Percentiles rank a stretch among this genome's conserved stretches.
Evolutionary conservation across 2,329 filamentous ascomycete genomes (phyloP).

Genomic region (Trichoderma polysporum): DNA sequence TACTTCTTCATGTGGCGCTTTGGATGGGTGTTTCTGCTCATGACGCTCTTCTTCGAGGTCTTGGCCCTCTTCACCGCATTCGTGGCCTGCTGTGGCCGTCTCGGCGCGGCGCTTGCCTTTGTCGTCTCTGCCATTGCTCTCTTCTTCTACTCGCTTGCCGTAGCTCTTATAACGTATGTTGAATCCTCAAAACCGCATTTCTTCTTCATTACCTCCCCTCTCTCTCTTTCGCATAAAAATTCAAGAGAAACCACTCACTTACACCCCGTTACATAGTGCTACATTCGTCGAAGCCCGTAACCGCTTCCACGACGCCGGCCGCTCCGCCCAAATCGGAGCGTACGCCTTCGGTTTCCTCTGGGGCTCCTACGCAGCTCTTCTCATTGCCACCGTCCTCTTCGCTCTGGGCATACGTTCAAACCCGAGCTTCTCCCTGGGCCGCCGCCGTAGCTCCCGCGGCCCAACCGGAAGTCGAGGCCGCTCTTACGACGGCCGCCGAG

Average conservation of each 20-base stretch:
- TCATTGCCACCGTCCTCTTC: constrained; percentile 68
- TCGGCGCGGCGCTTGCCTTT: constrained; percentile 67
- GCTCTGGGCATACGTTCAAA: constrained; percentile 58
- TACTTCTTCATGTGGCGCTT: constrained; percentile 90
- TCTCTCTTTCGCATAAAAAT: neutral
- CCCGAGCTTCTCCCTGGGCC: constrained; percentile 36
- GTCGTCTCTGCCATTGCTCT: constrained; percentile 58
- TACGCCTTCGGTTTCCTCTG: constrained; percentile 78
- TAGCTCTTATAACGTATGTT: constrained; percentile 74
- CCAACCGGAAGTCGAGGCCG: constrained; percentile 34
- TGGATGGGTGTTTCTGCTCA: constrained; percentile 87
- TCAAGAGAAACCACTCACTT: neutral
- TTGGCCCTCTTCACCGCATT: constrained; percentile 66
- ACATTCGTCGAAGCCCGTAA: constrained; percentile 69
- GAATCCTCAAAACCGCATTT: neutral
- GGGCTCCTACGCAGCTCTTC: constrained; percentile 65
- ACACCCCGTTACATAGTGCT: constrained; percentile 37
- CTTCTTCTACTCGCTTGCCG: constrained; percentile 67
- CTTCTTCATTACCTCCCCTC: neutral
- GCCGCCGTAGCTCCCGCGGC: constrained; percentile 27
- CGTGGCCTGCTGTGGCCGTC: constrained; percentile 67
- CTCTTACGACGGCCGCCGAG: constrained; percentile 51
- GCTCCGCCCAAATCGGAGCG: constrained; percentile 59
- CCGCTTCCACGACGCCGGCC: constrained; percentile 57
- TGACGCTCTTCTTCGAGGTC: constrained; percentile 76